Evolutionary conservation across 1,139 yeast species (phyloP), one percentile per base, ranked within the genome.

Genomic region (Yamadazyma taylorii): DNA sequence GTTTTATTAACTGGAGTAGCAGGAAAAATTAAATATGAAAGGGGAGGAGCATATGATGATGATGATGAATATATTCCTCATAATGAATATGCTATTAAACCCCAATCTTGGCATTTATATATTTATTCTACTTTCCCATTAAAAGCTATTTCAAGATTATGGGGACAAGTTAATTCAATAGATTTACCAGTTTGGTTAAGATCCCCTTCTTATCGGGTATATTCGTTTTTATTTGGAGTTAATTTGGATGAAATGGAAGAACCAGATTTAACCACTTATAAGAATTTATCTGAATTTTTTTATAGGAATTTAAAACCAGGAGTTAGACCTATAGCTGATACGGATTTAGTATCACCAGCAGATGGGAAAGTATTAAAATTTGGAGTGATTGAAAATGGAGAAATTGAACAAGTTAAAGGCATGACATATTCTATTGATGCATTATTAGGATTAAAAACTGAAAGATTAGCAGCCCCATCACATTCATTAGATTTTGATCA

Each of bases 381-480:
- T 48, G 99, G 99, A 30, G 69, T 79, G 19, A 88, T 90, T 37
- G 84, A 82, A 40, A 73, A 81, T 48, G 95, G 95, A 29, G 87
- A 85, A 51, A 89, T 94, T 42, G 97, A 92, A 61, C 97, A 92
- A 59, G 97, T 94, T 34, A 94, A 94, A 63, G 99, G 98, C 7
- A 79, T 92, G 76, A 87, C 95, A 0, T 94, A 94, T 59, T 84
- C 96, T 2, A 75, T 92, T 12, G 94, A 87, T 51, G 94, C 96
- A 6, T 76, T 94, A 36, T 72, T 94, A 36, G 99, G 99, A 2
- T 72, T 84, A 30, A 62, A 66, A 46, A 51, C 61, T 42, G 52
- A 68, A 46, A 57, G 66, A 34, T 58, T 78, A 35, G 85, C 85
- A 3, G 88, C 85, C 0, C 87, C 88, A 2, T 61, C 75, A 16